These are phyloP conservation scores for Leucogyrophana mollusca DNA, from an alignment of 768 basidiomycete species.

Conservation along the genomic window DNA sequence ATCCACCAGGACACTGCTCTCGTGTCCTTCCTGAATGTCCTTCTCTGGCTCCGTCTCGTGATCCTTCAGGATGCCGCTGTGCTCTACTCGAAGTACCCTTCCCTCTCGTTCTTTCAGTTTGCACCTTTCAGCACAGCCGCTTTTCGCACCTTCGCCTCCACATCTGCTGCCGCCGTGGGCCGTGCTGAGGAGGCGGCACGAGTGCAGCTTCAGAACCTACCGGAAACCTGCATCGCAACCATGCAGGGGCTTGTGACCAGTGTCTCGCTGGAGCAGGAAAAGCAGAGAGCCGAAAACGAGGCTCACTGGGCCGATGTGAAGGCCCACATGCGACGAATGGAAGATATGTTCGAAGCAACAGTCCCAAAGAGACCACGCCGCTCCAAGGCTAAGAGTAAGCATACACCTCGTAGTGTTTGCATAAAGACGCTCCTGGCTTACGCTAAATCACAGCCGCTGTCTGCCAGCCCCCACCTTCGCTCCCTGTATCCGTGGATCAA, in stretches of 20 bases:
- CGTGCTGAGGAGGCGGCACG: conserved; percentile 13
- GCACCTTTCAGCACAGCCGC: conserved; percentile 22
- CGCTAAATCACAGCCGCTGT: no score
- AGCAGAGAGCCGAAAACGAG: neutral
- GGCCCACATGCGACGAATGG: neutral
- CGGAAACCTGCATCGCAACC: conserved; percentile 16
- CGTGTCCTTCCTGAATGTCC: conserved; percentile 23
- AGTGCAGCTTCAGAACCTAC: conserved; percentile 21
- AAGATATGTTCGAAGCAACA: neutral
- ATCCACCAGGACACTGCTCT: conserved; percentile 18
- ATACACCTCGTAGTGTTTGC: no score
- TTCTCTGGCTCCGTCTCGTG: conserved; percentile 23
- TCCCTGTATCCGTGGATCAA: no score
- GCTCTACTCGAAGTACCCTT: conserved; percentile 20
- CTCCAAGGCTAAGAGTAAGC: no score
- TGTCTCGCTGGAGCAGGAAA: conserved; percentile 4
- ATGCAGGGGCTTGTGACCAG: conserved; percentile 12
- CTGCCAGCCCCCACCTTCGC: no score
- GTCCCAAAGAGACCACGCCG: no score
- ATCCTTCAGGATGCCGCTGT: conserved; percentile 35
- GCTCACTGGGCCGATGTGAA: neutral
- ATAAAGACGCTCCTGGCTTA: no score
- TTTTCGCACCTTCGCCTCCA: conserved; percentile 20
- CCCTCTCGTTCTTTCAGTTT: conserved; percentile 20
- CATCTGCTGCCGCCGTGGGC: conserved; percentile 8